A percentile compares a stretch with the other conserved stretches of the same genome.
phyloP scores from a whole-genome alignment of 108 stramenopile genomes.

The Mayamaea pseudoterrestris region DNA sequence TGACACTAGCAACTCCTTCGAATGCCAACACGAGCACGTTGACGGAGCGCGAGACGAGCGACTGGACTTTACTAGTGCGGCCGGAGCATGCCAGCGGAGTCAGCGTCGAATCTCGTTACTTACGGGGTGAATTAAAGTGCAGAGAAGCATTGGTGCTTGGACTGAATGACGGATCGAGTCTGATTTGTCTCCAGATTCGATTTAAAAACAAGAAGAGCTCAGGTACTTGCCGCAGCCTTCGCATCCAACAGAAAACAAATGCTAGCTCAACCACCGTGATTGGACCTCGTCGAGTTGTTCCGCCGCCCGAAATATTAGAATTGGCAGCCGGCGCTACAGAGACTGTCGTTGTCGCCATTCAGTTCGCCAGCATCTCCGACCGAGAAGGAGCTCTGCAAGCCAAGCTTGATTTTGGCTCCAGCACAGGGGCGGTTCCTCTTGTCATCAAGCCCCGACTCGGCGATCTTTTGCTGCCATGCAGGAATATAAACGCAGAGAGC shows the following conservation, averaged over 20 bases:
- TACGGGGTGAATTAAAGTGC: conserved; percentile 36
- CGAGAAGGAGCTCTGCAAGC: conserved; percentile 56
- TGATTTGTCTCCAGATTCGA: conserved; percentile 53
- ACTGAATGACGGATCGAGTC: conserved; percentile 31
- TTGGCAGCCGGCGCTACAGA: conserved; percentile 33
- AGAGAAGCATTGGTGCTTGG: conserved; percentile 38
- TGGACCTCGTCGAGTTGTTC: conserved; percentile 25
- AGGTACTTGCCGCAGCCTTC: conserved; percentile 43
- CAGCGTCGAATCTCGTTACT: conserved; percentile 40
- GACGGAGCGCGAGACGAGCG: conserved; percentile 39
- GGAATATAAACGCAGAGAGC: neutral
- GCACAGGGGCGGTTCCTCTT: conserved; percentile 40
- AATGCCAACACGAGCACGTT: too few relatives aligned
- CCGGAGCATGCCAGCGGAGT: conserved; percentile 62
- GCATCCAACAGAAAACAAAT: conserved; percentile 39
- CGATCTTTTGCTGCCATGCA: conserved; percentile 31
- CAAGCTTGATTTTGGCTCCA: conserved; percentile 54
- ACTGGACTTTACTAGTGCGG: conserved; percentile 59
- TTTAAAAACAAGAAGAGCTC: conserved; percentile 65
- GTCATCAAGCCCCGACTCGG: conserved; percentile 68
- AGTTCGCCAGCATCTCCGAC: conserved; percentile 52
- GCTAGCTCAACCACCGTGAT: conserved; percentile 14
- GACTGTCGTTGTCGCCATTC: conserved; percentile 31
- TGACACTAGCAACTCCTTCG: neutral
- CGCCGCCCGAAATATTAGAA: conserved; percentile 59